Conservation (phyloP, 352 stramenopile genomes). For the Phytophthora vignae region DNA sequence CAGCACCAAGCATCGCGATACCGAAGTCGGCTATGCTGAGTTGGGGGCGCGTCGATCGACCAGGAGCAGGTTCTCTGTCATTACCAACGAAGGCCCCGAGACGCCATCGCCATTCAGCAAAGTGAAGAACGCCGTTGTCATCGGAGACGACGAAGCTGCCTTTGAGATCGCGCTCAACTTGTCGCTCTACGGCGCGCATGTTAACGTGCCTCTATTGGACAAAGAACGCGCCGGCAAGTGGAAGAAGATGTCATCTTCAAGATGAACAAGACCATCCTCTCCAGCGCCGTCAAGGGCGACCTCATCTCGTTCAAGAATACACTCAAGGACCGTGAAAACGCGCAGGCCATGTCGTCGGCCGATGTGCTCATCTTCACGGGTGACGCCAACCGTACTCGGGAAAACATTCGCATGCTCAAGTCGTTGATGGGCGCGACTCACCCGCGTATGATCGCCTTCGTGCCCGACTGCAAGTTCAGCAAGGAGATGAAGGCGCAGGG, state of each 20-base stretch:
- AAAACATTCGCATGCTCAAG: constrained; percentile 61
- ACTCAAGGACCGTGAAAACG: constrained; percentile 47
- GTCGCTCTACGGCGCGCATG: constrained; percentile 63
- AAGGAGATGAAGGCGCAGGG: constrained; percentile 61
- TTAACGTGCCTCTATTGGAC: constrained; percentile 67
- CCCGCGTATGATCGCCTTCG: constrained; percentile 65
- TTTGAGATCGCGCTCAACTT: constrained; percentile 72
- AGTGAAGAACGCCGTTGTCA: constrained; percentile 60
- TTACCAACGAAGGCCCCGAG: constrained; percentile 31
- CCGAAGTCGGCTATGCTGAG: not conserved
- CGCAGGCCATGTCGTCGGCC: constrained; percentile 45
- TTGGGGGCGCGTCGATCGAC: not conserved
- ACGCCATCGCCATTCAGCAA: constrained; percentile 54
- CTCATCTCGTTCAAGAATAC: constrained; percentile 77
- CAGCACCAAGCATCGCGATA: not conserved
- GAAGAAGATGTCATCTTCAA: too few species aligned
- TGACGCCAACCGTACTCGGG: constrained; percentile 48
- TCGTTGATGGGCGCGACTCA: constrained; percentile 45
- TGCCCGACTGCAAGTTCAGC: constrained; percentile 52
- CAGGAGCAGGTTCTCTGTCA: not conserved
- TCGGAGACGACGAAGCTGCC: constrained; percentile 67
- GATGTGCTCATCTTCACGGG: constrained; percentile 74
- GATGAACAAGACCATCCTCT: constrained; percentile 69
- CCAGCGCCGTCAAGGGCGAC: constrained; percentile 56
- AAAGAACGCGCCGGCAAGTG: constrained; percentile 63